A percentile compares a stretch with the other conserved stretches of the same genome.
These are phyloP conservation scores for Xylaria sp. DNA, from an alignment of 2,329 filamentous ascomycete species.

Conservation along the genomic window DNA sequence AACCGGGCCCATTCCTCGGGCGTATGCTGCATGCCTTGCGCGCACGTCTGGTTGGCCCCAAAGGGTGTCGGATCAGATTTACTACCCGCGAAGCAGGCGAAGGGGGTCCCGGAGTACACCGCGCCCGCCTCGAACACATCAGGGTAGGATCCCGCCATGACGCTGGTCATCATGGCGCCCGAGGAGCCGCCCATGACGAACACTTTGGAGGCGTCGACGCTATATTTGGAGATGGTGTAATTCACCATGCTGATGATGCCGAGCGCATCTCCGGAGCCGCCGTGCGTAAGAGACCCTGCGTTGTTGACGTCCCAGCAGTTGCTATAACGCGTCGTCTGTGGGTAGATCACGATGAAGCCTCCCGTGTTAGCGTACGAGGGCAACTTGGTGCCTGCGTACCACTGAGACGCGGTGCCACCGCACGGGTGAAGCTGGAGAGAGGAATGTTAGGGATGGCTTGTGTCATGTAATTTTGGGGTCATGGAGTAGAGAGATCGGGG, in stretches of 20 bases:
- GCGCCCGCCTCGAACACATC: constrained; percentile 30
- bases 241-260: constrained; percentile 32
- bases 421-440: constrained; percentile 24
- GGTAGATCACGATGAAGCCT: constrained; percentile 49
- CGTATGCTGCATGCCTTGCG: constrained; percentile 27
- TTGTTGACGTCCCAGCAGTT: constrained; percentile 36
- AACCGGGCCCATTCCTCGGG: constrained; percentile 40
- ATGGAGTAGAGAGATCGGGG: too few relatives aligned
- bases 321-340: constrained; percentile 31
- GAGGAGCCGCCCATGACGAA: constrained; percentile 24
- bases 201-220: constrained; percentile 2
- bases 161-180: constrained; percentile 34
- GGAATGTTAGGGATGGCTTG: not conserved
- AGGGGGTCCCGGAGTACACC: constrained; percentile 9
- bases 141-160: constrained; percentile 29
- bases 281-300: constrained; percentile 28
- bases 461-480: not conserved
- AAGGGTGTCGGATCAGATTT: constrained; percentile 22
- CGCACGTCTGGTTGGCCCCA: constrained; percentile 30
- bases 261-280: constrained; percentile 28
- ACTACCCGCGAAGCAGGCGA: constrained; percentile 28
- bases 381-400: constrained; percentile 24
- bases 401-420: constrained; percentile 18
- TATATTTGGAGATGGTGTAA: constrained; percentile 23
- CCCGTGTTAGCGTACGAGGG: constrained; percentile 20